Conservation (phyloP, 2,329 filamentous ascomycete species). For the Zymoseptoria brevis region DNA sequence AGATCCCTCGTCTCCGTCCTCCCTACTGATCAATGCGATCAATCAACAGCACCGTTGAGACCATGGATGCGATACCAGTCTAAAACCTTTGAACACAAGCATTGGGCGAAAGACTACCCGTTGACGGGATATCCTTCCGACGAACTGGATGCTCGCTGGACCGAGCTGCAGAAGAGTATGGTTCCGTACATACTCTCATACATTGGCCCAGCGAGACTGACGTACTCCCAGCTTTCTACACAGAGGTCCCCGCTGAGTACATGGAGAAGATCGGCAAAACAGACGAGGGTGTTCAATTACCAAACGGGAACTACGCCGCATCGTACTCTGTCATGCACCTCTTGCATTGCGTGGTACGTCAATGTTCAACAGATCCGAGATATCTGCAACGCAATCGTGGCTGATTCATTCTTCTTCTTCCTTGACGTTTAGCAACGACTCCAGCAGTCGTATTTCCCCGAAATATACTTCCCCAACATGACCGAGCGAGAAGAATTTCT, state of each 20-base stretch:
- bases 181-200: no score
- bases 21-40: not conserved
- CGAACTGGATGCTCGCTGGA: slow-evolving; percentile 1
- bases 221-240: not conserved
- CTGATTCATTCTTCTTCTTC: no score
- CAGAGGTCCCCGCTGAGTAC: not conserved
- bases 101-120: slow-evolving; percentile 2
- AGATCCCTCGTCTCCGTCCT: not conserved
- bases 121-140: not conserved
- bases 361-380: no score
- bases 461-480: slow-evolving; percentile 1
- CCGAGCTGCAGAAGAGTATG: not conserved
- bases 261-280: slow-evolving; percentile 1
- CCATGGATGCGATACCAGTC: slow-evolving; percentile 1
- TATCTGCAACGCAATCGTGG: no score
- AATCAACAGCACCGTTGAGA: not conserved
- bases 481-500: not conserved
- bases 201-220: no score
- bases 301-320: slow-evolving; percentile 1
- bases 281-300: not conserved
- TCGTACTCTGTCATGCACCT: slow-evolving; percentile 1
- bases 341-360: not conserved
- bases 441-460: slow-evolving; percentile 2
- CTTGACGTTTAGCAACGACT: not conserved
- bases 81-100: not conserved